Base-by-base conservation (phyloP, 768 basidiomycete genomes). In the Rhodocollybia butyracea region DNA sequence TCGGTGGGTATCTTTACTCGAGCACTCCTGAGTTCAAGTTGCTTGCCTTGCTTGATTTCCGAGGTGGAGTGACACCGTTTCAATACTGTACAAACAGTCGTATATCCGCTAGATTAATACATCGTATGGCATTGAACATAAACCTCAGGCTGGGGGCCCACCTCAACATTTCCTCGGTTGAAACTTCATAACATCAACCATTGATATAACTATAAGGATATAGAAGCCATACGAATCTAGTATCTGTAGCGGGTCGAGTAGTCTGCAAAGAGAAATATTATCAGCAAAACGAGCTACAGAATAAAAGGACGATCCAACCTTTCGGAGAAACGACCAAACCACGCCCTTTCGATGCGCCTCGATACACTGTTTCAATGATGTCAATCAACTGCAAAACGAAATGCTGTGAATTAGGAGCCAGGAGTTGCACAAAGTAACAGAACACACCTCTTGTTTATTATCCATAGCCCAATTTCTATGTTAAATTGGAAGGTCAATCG, bases 241-340 rank as follows among this genome's bases (percentile, higher is more conserved):
- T 91, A 90, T 61, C 86, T 80, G 74, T 90, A 88, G 30, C 89
- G 80, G 6, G 89, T 91, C 19, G 89, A 91, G 64, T 91, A 91
- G 66, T 91, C 89, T 90, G 22, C 57, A 52, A 32, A 62, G 27
- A 6, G 50, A 40, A 57, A 13, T 54, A 55, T 24, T 2, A 27
- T n/a, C 26, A 34, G 15, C 15, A 58, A 15, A 42, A 58, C 27
- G 29, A 31, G 3, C 59, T 42, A 24, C 19, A 21, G 27, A 55
- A 36, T 27, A 13, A 15, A 34, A 50, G 6, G n/a, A 41, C 3
- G 12, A 8, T 68, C 79, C 26, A 22, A 91, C 94, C 95, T 81
- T 94, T 94, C 0, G 95, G 95, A 0, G 94, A 94, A 13, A 97
- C 95, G 31, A 98, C 96, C 29, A 98, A 76, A 91, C 97, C 95